A percentile compares a stretch with the other conserved stretches of the same genome.
phyloP scores from a whole-genome alignment of 2,329 filamentous ascomycete species.

The Xylariaceae sp. region DNA sequence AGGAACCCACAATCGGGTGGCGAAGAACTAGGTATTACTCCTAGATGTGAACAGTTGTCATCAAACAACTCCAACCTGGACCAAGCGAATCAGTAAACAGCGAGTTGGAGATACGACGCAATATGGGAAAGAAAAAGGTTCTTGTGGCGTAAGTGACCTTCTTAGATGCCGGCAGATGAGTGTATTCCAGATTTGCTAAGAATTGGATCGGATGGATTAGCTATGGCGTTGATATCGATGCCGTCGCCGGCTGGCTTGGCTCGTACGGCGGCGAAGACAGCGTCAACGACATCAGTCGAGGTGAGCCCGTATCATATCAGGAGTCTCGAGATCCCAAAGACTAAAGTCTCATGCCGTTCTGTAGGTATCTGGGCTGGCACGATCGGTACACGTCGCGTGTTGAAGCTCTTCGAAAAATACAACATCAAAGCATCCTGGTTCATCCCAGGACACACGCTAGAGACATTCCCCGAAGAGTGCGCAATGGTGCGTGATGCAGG shows the following conservation, averaged over 20 bases:
- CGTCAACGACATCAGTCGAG: constrained; percentile 66
- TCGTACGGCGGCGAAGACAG: constrained; percentile 70
- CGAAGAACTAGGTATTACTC: no score
- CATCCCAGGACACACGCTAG: constrained; percentile 50
- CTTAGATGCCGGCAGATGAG: background rate
- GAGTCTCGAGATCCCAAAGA: no score
- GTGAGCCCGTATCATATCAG: constrained; percentile 32
- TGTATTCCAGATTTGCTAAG: no score
- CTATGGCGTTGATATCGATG: constrained; percentile 61
- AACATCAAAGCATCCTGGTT: constrained; percentile 52
- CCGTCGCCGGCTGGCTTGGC: constrained; percentile 71
- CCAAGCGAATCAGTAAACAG: background rate
- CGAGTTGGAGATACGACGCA: background rate
- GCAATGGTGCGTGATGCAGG: constrained; percentile 56
- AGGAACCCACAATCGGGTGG: no score
- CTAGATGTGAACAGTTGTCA: no score
- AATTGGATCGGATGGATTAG: background rate
- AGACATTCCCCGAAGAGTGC: constrained; percentile 59
- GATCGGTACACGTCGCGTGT: constrained; percentile 57
- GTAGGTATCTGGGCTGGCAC: constrained; percentile 56
- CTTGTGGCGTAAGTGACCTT: constrained; percentile 10
- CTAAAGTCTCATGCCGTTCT: background rate
- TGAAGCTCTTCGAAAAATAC: constrained; percentile 49
- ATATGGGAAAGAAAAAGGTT: constrained; percentile 18
- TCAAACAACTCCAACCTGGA: background rate